phyloP scores from a whole-genome alignment of 2,329 filamentous ascomycete species.

The Penicillium verrucosum region DNA sequence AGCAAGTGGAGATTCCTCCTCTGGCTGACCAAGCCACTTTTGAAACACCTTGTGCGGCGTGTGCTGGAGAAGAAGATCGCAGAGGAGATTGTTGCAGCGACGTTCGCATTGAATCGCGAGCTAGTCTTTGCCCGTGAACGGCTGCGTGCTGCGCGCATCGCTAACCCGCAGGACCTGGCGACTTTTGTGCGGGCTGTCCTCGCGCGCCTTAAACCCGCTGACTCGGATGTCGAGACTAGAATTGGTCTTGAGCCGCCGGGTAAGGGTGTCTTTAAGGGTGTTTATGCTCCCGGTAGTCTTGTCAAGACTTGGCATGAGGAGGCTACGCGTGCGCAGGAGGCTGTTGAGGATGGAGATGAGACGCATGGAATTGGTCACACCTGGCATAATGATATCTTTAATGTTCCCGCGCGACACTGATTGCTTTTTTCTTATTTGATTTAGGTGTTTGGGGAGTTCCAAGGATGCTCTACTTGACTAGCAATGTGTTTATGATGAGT shows the following conservation, averaged over 20 bases:
- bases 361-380: constrained; percentile 51
- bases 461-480: not conserved
- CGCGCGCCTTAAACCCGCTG: constrained; percentile 69
- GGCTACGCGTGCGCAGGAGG: constrained; percentile 65
- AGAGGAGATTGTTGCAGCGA: constrained; percentile 63
- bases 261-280: constrained; percentile 69
- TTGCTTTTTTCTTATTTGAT: not conserved
- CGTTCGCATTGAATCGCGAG: constrained; percentile 77
- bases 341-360: constrained; percentile 67
- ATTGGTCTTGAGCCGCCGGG: constrained; percentile 65
- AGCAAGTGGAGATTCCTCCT: constrained; percentile 74
- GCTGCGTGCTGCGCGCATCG: constrained; percentile 78
- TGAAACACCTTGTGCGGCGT: constrained; percentile 75
- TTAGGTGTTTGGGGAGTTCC: not conserved
- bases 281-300: constrained; percentile 85
- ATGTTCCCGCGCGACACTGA: constrained; percentile 36
- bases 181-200: constrained; percentile 81
- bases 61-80: constrained; percentile 77
- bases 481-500: not conserved
- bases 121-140: constrained; percentile 82
- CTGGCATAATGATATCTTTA: constrained; percentile 85
- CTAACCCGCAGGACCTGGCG: constrained; percentile 71
- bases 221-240: constrained; percentile 72
- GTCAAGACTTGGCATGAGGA: constrained; percentile 89
- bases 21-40: constrained; percentile 79